These are phyloP conservation scores for Monosiga brevicollis DNA, from an alignment of 78 protist species.

Conservation along the genomic window DNA sequence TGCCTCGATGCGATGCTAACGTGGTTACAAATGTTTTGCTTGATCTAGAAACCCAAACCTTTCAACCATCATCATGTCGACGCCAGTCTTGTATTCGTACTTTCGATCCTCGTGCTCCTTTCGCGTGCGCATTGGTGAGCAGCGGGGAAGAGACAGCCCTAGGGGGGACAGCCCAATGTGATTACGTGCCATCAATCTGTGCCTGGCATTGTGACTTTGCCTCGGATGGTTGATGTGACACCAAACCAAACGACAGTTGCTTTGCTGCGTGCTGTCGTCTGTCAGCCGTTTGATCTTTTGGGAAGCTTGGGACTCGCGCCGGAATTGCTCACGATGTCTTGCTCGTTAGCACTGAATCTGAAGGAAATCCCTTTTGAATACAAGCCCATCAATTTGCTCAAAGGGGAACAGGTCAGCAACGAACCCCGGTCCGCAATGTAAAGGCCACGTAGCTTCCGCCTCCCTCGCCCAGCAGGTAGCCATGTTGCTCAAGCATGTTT, in stretches of 20 bases:
- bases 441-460: too few relatives aligned
- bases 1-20: too few relatives aligned
- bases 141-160: too few relatives aligned
- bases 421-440: too few relatives aligned
- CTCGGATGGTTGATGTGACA: neutral
- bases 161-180: too few relatives aligned
- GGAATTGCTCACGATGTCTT: neutral
- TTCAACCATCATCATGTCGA: too few relatives aligned
- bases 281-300: too few relatives aligned
- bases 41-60: too few relatives aligned
- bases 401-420: slow-evolving; percentile 44
- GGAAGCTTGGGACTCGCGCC: too few relatives aligned
- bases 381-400: slow-evolving; percentile 43
- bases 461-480: too few relatives aligned
- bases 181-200: neutral
- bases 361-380: slow-evolving; percentile 27
- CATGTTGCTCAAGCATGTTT: neutral
- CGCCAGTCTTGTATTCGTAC: slow-evolving; percentile 63
- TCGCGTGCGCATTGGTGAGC: slow-evolving; percentile 66
- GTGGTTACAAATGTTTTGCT: too few relatives aligned
- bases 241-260: neutral
- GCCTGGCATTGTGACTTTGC: neutral
- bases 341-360: neutral
- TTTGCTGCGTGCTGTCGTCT: too few relatives aligned
- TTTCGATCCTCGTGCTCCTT: slow-evolving; percentile 72